phyloP scores from a whole-genome alignment of 176 grass and related monocot genomes.

The Saccharum spontaneum region DNA sequence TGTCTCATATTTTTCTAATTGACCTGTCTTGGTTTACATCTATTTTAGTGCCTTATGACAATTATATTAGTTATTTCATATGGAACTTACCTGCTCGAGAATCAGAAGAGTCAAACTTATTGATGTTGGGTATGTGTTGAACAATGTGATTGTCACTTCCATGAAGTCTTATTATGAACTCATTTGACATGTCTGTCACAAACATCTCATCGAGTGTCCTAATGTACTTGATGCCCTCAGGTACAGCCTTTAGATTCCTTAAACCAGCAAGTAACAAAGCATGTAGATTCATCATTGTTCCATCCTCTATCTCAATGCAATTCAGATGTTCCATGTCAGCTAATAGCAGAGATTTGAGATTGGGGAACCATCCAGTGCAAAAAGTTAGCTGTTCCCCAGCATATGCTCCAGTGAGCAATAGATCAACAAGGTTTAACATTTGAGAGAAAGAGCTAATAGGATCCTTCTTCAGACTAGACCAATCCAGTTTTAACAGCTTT shows the following conservation, averaged over 20 bases:
- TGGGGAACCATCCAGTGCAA: conserved; percentile 49
- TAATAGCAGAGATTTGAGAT: conserved; percentile 31
- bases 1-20: background rate
- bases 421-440: conserved; percentile 35
- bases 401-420: conserved; percentile 26
- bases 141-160: conserved; percentile 28
- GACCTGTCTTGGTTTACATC: background rate
- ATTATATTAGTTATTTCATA: background rate
- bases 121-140: conserved; percentile 35
- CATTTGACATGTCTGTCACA: conserved; percentile 31
- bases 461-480: conserved; percentile 51
- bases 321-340: conserved; percentile 39
- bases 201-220: conserved; percentile 32
- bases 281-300: conserved; percentile 36
- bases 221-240: conserved; percentile 35
- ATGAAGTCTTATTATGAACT: conserved; percentile 39
- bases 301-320: conserved; percentile 44
- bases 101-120: conserved; percentile 25
- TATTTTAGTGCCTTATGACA: background rate
- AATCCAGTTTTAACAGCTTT: conserved; percentile 23
- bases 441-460: conserved; percentile 45
- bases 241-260: conserved; percentile 37
- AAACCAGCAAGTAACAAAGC: conserved; percentile 27
- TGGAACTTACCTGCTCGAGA: conserved; percentile 37
- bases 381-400: conserved; percentile 31